Evolutionary conservation across 495 filamentous ascomycete genomes (phyloP).

Genomic region (Extremus antarcticus): DNA sequence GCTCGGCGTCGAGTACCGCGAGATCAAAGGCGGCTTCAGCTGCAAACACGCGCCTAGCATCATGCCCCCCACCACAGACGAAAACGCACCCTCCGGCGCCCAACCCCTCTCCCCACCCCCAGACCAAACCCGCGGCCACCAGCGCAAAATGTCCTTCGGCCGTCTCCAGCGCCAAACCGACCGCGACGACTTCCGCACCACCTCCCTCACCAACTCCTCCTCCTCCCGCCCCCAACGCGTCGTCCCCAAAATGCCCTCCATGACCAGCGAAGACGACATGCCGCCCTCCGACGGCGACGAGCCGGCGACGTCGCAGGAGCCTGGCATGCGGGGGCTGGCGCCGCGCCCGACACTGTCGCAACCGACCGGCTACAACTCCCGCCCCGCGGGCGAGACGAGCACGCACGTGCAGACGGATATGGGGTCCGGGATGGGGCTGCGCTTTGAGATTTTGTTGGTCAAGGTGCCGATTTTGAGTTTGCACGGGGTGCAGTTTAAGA

Average conservation of each 20-base stretch:
- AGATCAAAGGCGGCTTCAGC: slow-evolving; percentile 89
- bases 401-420: slow-evolving; percentile 81
- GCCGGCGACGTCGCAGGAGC: slow-evolving; percentile 39
- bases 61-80: neutral
- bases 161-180: slow-evolving; percentile 54
- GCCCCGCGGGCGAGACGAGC: slow-evolving; percentile 64
- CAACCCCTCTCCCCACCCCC: neutral
- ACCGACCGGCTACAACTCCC: no score
- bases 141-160: slow-evolving; percentile 74
- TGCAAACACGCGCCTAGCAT: slow-evolving; percentile 85
- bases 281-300: slow-evolving; percentile 68
- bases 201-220: slow-evolving; percentile 33
- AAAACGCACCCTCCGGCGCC: neutral
- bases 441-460: slow-evolving; percentile 95
- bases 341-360: neutral
- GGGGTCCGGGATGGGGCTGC: slow-evolving; percentile 65
- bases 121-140: slow-evolving; percentile 32
- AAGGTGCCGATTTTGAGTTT: slow-evolving; percentile 90
- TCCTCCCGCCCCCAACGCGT: slow-evolving; percentile 39
- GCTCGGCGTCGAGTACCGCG: slow-evolving; percentile 77
- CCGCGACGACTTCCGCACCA: slow-evolving; percentile 42
- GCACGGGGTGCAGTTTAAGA: slow-evolving; percentile 97
- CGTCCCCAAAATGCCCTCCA: slow-evolving; percentile 27
- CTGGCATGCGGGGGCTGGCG: neutral
- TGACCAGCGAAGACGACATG: slow-evolving; percentile 6